Evolutionary conservation across 1,284 basidiomycete genomes (phyloP).

Genomic region (Mrakiaceae sp.): DNA sequence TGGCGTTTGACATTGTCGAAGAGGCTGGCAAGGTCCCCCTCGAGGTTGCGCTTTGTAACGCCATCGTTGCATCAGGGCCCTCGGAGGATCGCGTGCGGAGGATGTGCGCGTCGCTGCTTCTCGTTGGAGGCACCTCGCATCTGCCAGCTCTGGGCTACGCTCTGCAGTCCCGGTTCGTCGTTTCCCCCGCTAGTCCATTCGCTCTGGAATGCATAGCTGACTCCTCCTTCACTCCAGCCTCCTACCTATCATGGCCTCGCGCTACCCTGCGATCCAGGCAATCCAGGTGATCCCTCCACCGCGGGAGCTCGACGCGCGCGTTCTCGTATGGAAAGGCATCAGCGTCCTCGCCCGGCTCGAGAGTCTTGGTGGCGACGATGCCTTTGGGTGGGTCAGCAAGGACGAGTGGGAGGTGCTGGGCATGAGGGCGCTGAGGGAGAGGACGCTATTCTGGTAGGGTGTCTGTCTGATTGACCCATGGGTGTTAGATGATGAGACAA

Average conservation of each 20-base stretch:
- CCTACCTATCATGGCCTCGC: slow-evolving; percentile 6
- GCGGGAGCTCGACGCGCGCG: slow-evolving; percentile 36
- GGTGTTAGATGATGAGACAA: no score
- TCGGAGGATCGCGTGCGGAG: slow-evolving; percentile 17
- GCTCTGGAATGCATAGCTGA: background rate
- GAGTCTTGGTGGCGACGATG: slow-evolving; percentile 22
- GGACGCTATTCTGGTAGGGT: slow-evolving; percentile 17
- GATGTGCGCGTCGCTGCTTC: slow-evolving; percentile 34
- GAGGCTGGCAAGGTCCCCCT: slow-evolving; percentile 22
- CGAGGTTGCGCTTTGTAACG: slow-evolving; percentile 20
- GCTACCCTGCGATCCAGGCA: background rate
- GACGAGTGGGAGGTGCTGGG: slow-evolving; percentile 36
- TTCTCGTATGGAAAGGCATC: slow-evolving; percentile 39
- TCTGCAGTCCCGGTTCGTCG: slow-evolving; percentile 7
- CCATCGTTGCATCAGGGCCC: no score
- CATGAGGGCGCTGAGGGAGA: slow-evolving; percentile 33
- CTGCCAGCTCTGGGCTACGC: slow-evolving; percentile 25
- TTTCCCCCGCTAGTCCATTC: background rate
- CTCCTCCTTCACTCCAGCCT: background rate
- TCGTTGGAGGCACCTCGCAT: slow-evolving; percentile 33
- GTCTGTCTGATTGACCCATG: no score
- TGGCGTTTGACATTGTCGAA: background rate
- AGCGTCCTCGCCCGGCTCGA: slow-evolving; percentile 35
- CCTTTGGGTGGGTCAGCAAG: slow-evolving; percentile 31
- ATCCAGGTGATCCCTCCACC: slow-evolving; percentile 33